Evolutionary conservation across 2,329 filamentous ascomycete species (phyloP).

Genomic region (Purpureocillium lavendulum): DNA sequence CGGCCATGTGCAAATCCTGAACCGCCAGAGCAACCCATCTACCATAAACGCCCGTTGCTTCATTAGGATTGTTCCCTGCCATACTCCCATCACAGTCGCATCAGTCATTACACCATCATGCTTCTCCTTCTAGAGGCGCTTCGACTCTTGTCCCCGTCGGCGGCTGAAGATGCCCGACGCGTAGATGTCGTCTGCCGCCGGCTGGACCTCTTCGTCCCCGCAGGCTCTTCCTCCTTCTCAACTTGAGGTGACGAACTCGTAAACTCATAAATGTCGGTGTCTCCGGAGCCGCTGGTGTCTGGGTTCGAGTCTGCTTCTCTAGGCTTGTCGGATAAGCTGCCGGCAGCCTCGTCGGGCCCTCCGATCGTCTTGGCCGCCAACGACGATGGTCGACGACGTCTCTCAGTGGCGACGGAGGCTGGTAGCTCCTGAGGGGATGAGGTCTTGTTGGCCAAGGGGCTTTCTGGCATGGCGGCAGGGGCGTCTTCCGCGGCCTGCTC

Average conservation of each 20-base stretch:
- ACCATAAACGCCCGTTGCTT: conserved; percentile 8
- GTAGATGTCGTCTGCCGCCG: conserved; percentile 25
- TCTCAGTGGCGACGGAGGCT: conserved; percentile 25
- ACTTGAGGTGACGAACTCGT: conserved; percentile 34
- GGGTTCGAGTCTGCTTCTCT: conserved; percentile 8
- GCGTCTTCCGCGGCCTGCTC: conserved; percentile 6
- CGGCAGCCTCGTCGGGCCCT: conserved; percentile 3
- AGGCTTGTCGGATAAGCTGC: neutral
- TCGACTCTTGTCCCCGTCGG: conserved; percentile 26
- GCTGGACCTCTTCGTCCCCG: conserved; percentile 14
- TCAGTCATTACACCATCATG: conserved; percentile 51
- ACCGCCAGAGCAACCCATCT: conserved; percentile 12
- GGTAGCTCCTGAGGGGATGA: conserved; percentile 18
- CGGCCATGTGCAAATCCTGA: conserved; percentile 13
- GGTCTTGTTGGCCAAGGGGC: conserved; percentile 34
- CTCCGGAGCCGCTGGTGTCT: conserved; percentile 15
- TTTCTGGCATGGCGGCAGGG: conserved; percentile 20
- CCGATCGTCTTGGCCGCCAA: conserved; percentile 9
- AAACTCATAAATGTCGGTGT: conserved; percentile 48
- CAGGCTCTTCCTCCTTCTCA: conserved; percentile 21
- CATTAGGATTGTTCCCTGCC: too few relatives aligned
- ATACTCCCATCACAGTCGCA: conserved; percentile 2
- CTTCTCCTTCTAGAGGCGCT: conserved; percentile 40
- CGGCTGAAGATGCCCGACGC: conserved; percentile 29
- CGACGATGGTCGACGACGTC: conserved; percentile 31